Base-by-base conservation (phyloP, 768 basidiomycete species). In the Phylloporus scabripes region DNA sequence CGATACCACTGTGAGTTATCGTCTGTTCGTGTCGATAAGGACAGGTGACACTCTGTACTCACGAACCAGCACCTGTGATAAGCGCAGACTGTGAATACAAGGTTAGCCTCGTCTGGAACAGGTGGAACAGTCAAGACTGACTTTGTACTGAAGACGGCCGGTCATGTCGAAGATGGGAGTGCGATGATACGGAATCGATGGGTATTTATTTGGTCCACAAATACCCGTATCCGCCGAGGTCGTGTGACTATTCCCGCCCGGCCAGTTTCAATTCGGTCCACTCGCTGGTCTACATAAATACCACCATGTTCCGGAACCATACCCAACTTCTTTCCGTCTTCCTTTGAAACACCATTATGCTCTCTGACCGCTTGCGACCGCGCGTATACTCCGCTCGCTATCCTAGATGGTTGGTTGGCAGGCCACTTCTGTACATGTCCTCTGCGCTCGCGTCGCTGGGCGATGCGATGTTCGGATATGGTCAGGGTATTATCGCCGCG, bases 21-120 rank as follows among this genome's bases (percentile, higher is more conserved):
- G 46, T 55, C 44, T 48, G 55, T 20, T 48, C 15, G 14, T 11
- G 48, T 44, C 21, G 38, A 41, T 34, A 17, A 9, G 14, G n/a
- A 39, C 29, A 12, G 31, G 17, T 10, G 20, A 18, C 40, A 39
- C 20, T 0, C 11, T 5, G 18, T 12, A 74, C 89, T 73, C 63
- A 93, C 91, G 85, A 87, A 63, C 84, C 92, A 40, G 84, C 92
- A 50, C 92, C 92, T 23, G 92, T 95, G 66, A 95, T 73, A 56
- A 95, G 73, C 37, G 86, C 87, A 48, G 80, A 82, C 81, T 87
- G 58, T 18, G 41, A 36, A 23, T 23, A 15, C n/a, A 17, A 45
- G 34, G 14, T 66, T n/a, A 68, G 53, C 37, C 10, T 24, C 12
- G 9, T 48, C 32, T 31, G 15, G 7, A 10, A 24, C 26, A n/a